These are phyloP conservation scores for Spencermartinsiella europaea DNA, from an alignment of 805 yeast genomes.

Conservation along the genomic window DNA sequence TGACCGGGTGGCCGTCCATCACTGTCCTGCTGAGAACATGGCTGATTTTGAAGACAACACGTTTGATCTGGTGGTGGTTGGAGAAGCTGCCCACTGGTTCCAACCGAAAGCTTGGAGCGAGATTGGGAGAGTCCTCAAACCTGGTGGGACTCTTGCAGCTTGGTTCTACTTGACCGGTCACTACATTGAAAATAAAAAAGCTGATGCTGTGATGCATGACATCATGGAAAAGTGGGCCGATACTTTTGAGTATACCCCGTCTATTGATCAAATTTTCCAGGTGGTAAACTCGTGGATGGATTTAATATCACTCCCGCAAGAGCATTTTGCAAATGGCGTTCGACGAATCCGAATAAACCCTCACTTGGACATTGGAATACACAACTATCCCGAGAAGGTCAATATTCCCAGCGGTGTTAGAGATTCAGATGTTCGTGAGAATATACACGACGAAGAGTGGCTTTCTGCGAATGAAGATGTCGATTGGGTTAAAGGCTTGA, in stretches of 20 bases:
- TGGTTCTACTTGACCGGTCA: neutral
- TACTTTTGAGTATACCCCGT: neutral
- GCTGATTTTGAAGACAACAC: neutral
- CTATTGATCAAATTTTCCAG: neutral
- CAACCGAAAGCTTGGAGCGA: neutral
- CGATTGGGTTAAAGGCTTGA: too few relatives aligned
- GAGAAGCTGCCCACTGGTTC: neutral
- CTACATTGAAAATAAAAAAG: conserved; percentile 1
- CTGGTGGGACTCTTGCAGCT: neutral
- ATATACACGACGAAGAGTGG: too few relatives aligned
- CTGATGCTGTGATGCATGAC: neutral
- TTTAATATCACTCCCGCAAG: neutral
- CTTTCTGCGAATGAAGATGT: too few relatives aligned
- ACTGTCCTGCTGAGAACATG: neutral
- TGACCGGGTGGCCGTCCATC: neutral
- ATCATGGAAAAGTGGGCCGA: neutral
- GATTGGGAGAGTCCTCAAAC: neutral
- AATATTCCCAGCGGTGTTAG: too few relatives aligned
- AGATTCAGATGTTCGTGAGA: too few relatives aligned
- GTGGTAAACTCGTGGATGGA: neutral
- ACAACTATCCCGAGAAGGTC: too few relatives aligned
- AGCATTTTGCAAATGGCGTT: neutral
- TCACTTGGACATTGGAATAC: too few relatives aligned
- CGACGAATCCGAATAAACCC: neutral
- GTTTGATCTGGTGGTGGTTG: neutral